Evolutionary conservation across 2,329 filamentous ascomycete species (phyloP), one percentile per base, ranked within the genome.

Genomic region (Colletotrichum ledebouriae): DNA sequence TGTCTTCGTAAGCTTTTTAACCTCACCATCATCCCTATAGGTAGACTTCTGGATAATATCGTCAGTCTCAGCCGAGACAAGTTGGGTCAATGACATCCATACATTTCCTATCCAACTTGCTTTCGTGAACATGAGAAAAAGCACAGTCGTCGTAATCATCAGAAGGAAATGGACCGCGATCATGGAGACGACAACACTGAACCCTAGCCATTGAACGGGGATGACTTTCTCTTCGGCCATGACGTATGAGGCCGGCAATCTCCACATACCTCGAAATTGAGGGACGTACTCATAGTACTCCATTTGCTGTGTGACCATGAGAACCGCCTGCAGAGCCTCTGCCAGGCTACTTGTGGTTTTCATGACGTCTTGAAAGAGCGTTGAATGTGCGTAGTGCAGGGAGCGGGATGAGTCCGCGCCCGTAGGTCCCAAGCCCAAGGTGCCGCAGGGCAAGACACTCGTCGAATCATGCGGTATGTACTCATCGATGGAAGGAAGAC

Each of bases 131-230:
- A 13, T 11, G 9, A 52, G 2, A 2, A 52, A 52, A 6, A 34
- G 1, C 2, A 6, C 10, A 0, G 49, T 52, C n/a, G 11, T 34
- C 4, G 11, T 1, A 0, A 25, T 1, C 2, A 52, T 15, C 3
- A 52, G 49, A 29, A 34, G 10, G 0, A 52, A 52, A n/a, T 52
- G 49, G 7, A 2, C 15, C 15, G 0, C 15, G 5, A 33, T 6
- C 0, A 11, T 52, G 25, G 10, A 1, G 2, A n/a, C 1, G 3
- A 34, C 25, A 0, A 7, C 0, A 1, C 1, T 34, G 13, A 52
- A 52, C 4, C 49, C 49, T 6, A 0, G 3, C 49, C 25, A 52
- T 52, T 52, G 10, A 1, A 11, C n/a, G 0, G 49, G 49, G 25
- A 52, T 52, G 0, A 50, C 1, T 1, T n/a, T 34, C 25, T 33